Evolutionary conservation across 345 rosid genomes (phyloP), one percentile per base, ranked within the genome.

Genomic region (Corchorus olitorius): DNA sequence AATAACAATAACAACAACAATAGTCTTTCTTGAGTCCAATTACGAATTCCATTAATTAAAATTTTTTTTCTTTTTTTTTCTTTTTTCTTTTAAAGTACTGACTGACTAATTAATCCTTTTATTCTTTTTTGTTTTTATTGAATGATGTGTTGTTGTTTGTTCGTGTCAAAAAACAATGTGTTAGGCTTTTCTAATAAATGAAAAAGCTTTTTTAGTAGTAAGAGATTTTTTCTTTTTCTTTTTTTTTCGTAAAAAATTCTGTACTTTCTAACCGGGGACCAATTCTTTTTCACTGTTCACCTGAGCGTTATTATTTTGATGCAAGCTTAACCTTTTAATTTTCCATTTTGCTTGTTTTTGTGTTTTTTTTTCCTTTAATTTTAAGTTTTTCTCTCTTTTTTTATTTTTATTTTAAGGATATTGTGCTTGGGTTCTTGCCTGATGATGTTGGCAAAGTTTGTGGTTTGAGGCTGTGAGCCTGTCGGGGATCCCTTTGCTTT

Each of bases 31-130:
- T 70, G 69, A 78, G 78, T 80, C 77, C 66, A 81, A 78, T 76
- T 83, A 66, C 78, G 46, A 64, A 74, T 72, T 68, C 83, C 85
- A 80, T 85, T 85, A 60, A 65, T 66, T 43, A 43, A 59, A 11
- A 22, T 58, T 55, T 7, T 6, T 20, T 78, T 50, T 67, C 11
- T 11, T 12, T 62, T 8, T 52, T 76, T 45, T 22, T 39, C 43
- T 50, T 69, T 37, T 71, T 3, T 61, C 33, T 67, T 68, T 13
- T 0, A 14, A 33, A 45, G 39, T n/a, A 56, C 14, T 59, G 59
- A 56, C 14, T 59, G 59, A 58, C 35, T 16, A 70, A 59, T 52
- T 46, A 61, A 52, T 58, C 45, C 41, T 62, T 59, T 55, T 37
- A 52, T 50, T 65, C 61, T 65, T 6, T 50, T 65, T 55, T 27